Conservation (phyloP, 257 asterid species). For the Thymus mandschuricus region DNA sequence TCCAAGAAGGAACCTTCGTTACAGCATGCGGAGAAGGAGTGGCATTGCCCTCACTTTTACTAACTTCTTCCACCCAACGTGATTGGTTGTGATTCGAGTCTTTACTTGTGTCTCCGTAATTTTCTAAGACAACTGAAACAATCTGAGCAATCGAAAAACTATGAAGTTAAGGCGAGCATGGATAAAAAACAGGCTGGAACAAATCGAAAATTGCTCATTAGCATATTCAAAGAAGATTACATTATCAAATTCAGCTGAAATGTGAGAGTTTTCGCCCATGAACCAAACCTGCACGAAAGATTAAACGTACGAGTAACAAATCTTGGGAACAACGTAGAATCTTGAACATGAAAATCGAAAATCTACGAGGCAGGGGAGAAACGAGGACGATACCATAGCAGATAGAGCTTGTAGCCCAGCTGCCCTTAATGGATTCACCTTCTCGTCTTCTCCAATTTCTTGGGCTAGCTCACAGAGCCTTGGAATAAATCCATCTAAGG, state of each 20-base stretch:
- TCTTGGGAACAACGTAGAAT: background rate
- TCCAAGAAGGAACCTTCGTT: slow-evolving; percentile 71
- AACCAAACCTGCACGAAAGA: slow-evolving; percentile 72
- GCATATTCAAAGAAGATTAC: slow-evolving; percentile 50
- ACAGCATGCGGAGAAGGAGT: slow-evolving; percentile 53
- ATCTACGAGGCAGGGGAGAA: slow-evolving; percentile 15
- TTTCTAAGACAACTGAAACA: slow-evolving; percentile 90
- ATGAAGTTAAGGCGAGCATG: slow-evolving; percentile 21
- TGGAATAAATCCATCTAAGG: slow-evolving; percentile 84
- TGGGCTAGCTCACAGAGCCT: slow-evolving; percentile 91
- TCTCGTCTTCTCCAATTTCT: slow-evolving; percentile 88
- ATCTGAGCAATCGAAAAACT: slow-evolving; percentile 51
- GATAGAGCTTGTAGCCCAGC: slow-evolving; percentile 85
- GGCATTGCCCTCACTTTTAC: slow-evolving; percentile 59
- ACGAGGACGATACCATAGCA: slow-evolving; percentile 62
- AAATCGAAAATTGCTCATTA: background rate
- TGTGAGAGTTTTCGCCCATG: slow-evolving; percentile 92
- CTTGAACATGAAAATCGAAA: background rate
- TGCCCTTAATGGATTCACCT: slow-evolving; percentile 56
- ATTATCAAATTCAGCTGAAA: slow-evolving; percentile 79
- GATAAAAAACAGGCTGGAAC: background rate
- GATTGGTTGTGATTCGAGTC: slow-evolving; percentile 47
- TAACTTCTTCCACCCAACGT: slow-evolving; percentile 72
- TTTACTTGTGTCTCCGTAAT: slow-evolving; percentile 56
- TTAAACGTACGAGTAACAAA: slow-evolving; percentile 9